Evolutionary conservation across 1,284 basidiomycete genomes (phyloP).

Genomic region (Schizopora paradoxa): DNA sequence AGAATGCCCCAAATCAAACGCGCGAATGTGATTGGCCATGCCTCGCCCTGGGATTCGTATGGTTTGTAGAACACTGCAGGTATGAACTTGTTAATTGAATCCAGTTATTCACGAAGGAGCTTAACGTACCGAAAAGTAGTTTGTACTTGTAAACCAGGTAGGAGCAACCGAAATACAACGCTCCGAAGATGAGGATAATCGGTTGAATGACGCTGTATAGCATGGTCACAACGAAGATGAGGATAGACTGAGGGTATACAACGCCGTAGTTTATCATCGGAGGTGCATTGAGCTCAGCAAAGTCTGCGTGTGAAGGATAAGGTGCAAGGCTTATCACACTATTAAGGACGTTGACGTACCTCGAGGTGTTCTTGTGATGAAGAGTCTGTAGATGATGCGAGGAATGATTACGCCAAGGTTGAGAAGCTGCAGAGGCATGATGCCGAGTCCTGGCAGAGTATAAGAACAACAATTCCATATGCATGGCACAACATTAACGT

Average conservation of each 20-base stretch:
- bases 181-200: constrained; percentile 89
- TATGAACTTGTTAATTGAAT: not conserved
- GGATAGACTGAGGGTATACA: constrained; percentile 91
- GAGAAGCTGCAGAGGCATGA: constrained; percentile 92
- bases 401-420: constrained; percentile 84
- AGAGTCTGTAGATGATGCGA: constrained; percentile 62
- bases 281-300: constrained; percentile 93
- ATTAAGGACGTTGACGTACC: constrained; percentile 43
- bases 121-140: constrained; percentile 71
- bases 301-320: constrained; percentile 48
- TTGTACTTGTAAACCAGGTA: constrained; percentile 99
- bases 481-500: constrained; percentile 8
- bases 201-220: constrained; percentile 95
- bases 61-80: constrained; percentile 83
- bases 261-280: constrained; percentile 94
- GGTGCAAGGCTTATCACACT: constrained; percentile 3
- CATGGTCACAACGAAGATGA: constrained; percentile 93
- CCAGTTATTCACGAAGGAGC: constrained; percentile 8
- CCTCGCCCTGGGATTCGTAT: constrained; percentile 89
- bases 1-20: constrained; percentile 85
- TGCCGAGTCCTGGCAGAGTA: constrained; percentile 62
- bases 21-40: constrained; percentile 89
- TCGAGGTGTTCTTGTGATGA: constrained; percentile 80
- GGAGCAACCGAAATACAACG: constrained; percentile 89
- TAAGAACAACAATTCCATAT: constrained; percentile 14